These are phyloP conservation scores for Leptoxyphium fumago DNA, from an alignment of 2,329 filamentous ascomycete genomes.

Conservation along the genomic window DNA sequence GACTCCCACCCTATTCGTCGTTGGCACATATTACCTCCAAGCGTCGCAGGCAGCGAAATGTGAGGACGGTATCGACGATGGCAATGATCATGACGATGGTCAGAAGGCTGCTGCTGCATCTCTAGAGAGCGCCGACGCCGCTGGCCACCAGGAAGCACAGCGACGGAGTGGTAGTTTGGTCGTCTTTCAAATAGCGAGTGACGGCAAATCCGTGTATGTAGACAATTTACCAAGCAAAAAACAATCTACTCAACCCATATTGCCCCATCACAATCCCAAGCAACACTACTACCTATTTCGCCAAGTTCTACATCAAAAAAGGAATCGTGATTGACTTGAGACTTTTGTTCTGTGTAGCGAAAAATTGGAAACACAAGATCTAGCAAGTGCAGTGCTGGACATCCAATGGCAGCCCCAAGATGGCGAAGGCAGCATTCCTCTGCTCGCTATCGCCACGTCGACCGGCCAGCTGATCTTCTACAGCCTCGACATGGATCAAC, in stretches of 20 bases:
- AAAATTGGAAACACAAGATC: conserved; percentile 32
- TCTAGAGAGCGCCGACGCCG: neutral
- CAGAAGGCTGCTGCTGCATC: conserved; percentile 6
- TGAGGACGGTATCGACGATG: neutral
- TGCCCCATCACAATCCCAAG: neutral
- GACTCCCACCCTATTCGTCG: conserved; percentile 50
- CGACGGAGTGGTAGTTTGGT: conserved; percentile 58
- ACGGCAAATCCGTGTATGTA: conserved; percentile 41
- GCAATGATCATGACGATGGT: conserved; percentile 4
- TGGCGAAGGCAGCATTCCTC: conserved; percentile 2
- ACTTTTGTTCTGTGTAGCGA: conserved; percentile 1
- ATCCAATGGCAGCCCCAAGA: conserved; percentile 55
- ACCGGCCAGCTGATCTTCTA: conserved; percentile 57
- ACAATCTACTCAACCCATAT: neutral
- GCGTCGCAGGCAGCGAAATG: neutral
- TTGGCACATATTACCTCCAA: conserved; percentile 74
- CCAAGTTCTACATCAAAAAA: neutral
- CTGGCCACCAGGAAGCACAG: conserved; percentile 4
- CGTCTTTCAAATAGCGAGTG: conserved; percentile 39
- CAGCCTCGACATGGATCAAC: conserved; percentile 23
- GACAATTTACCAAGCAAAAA: neutral
- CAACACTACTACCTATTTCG: neutral
- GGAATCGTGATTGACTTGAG: neutral
- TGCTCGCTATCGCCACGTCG: conserved; percentile 65
- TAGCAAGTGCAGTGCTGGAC: conserved; percentile 67